Conservation (phyloP, 495 filamentous ascomycete species). For the Annulohypoxylon bovei region DNA sequence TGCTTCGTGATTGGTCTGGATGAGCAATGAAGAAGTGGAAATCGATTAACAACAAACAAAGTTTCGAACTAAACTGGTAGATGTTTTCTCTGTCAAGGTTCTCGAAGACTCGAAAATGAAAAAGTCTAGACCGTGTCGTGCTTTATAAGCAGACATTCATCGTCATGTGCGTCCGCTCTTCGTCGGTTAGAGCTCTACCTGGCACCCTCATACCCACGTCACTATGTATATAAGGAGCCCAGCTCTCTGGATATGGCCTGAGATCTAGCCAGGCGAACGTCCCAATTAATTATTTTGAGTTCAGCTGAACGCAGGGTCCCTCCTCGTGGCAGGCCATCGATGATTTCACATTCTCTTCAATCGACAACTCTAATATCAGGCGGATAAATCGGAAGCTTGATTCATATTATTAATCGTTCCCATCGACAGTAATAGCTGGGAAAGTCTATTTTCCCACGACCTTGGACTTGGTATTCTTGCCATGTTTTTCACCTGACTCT, state of each 20-base stretch:
- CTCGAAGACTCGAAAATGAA: neutral
- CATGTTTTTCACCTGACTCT: neutral
- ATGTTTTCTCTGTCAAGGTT: neutral
- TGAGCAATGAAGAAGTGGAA: neutral
- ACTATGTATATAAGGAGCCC: slow-evolving; percentile 12
- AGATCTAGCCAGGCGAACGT: neutral
- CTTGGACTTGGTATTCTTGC: slow-evolving; percentile 24
- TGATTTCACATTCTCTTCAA: slow-evolving; percentile 14
- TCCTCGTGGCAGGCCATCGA: neutral
- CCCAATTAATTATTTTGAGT: slow-evolving; percentile 5
- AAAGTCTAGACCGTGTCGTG: neutral
- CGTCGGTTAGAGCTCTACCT: neutral
- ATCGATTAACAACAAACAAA: slow-evolving; percentile 6
- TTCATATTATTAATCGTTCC: slow-evolving; percentile 21
- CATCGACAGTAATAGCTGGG: neutral
- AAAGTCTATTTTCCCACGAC: slow-evolving; percentile 13
- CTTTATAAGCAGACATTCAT: neutral
- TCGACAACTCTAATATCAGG: slow-evolving; percentile 10
- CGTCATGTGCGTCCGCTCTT: neutral
- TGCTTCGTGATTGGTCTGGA: slow-evolving; percentile 4
- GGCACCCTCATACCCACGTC: slow-evolving; percentile 13
- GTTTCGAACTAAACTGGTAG: slow-evolving; percentile 14
- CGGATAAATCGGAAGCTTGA: slow-evolving; percentile 28
- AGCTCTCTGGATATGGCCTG: slow-evolving; percentile 10
- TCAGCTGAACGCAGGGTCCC: slow-evolving; percentile 4